Conservation (phyloP, 1,139 yeast species). For the Kurtzmaniella natalensis region DNA sequence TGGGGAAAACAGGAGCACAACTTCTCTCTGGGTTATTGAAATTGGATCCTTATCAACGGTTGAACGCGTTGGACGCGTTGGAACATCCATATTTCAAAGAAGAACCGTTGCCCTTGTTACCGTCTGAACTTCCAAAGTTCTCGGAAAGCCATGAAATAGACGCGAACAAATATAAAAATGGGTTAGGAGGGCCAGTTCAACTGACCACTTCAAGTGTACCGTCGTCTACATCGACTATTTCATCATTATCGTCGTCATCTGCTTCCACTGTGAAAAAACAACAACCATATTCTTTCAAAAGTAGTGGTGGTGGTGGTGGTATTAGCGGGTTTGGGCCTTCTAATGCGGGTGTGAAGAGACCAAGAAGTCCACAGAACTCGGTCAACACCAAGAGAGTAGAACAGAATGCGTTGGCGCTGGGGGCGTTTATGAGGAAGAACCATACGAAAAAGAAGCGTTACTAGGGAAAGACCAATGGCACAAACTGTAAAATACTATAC, state of each 20-base stretch:
- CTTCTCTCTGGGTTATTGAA: constrained; percentile 53
- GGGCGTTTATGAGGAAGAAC: neutral
- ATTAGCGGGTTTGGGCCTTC: too few species aligned
- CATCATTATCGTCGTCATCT: too few species aligned
- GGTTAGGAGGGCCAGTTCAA: constrained; percentile 8
- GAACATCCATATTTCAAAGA: constrained; percentile 61
- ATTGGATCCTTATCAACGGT: constrained; percentile 66
- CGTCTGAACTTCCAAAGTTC: constrained; percentile 58
- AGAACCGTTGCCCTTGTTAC: constrained; percentile 59
- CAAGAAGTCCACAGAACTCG: too few species aligned
- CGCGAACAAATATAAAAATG: constrained; percentile 53
- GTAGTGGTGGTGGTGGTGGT: too few species aligned
- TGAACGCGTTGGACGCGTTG: constrained; percentile 77
- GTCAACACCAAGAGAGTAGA: neutral
- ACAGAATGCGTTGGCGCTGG: neutral
- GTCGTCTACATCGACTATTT: too few species aligned
- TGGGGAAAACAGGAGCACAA: constrained; percentile 32
- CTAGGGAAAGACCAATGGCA: too few species aligned
- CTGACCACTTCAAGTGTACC: too few species aligned
- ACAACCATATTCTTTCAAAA: too few species aligned
- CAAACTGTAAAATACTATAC: too few species aligned
- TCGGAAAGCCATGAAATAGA: constrained; percentile 91
- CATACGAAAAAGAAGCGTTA: neutral
- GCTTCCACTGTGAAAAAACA: too few species aligned
- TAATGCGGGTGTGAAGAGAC: too few species aligned